Evolutionary conservation across 2,329 filamentous ascomycete genomes (phyloP), one percentile per base, ranked within the genome.

Genomic region (Botrytis tulipae): DNA sequence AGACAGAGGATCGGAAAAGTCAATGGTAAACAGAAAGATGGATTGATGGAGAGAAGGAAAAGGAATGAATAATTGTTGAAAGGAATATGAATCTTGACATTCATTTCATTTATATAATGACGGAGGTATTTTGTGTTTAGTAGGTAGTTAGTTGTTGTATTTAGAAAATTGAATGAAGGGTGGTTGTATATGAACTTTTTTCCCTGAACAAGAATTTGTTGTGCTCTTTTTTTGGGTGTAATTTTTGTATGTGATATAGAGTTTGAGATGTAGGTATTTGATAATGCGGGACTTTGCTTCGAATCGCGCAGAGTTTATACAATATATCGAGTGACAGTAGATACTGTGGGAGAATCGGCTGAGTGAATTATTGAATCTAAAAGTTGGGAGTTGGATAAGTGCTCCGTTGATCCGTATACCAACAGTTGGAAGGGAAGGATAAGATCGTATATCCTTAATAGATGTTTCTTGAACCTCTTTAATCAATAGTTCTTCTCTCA

Each of bases 51-150:
- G 22, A 12, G 6, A 25, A 14, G 25, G 37, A 63, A 62, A 29
- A 40, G 60, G 29, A 16, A 9, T 40, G 25, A 29, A 63, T n/a
- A 20, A 42, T n/a, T 9, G n/a, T 42, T 18, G 59, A 61, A 25
- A 63, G 6, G 8, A n/a, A 40, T n/a, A 42, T 42, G 60, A 40
- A 42, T 42, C 25, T 40, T 25, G 22, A 42, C 14, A 62, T 62
- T 62, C 37, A 62, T 62, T 42, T 62, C 60, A n/a, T 42, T 42
- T 20, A 42, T 40, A 29, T 63, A 63, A 67, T 51, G 63, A 67
- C 32, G 63, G 63, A 67, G 63, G 46, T 20, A 51, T 37, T 51
- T 37, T 67, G 63, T 12, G 37, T 20, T 67, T 40, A 29, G 0
- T 67, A n/a, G 44, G 40, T 67, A 7, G 29, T 10, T 29, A 12